Percentiles rank a stretch among this genome's conserved stretches.
These are phyloP conservation scores for Antarctomyces pellizariae DNA, from an alignment of 495 filamentous ascomycete genomes.

Conservation along the genomic window DNA sequence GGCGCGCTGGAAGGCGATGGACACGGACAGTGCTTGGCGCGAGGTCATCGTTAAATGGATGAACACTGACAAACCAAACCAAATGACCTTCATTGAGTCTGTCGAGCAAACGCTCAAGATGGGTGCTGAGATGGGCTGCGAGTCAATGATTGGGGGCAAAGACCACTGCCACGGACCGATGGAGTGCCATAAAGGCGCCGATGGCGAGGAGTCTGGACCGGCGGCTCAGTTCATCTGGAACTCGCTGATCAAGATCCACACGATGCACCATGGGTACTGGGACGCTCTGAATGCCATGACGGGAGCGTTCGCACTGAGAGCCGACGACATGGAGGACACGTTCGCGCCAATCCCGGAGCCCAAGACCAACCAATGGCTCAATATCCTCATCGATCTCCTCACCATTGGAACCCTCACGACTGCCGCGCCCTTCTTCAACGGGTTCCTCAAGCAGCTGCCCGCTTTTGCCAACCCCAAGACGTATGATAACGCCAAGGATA, in stretches of 20 bases:
- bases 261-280: constrained; percentile 6
- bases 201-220: constrained; percentile 7
- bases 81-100: no score
- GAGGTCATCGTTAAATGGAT: constrained; percentile 8
- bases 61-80: constrained; percentile 1
- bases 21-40: constrained; percentile 10
- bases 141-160: background rate
- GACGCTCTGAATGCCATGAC: constrained; percentile 1
- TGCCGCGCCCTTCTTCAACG: constrained; percentile 12
- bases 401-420: constrained; percentile 8
- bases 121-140: constrained; percentile 1
- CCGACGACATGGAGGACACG: constrained; percentile 11
- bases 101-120: constrained; percentile 1
- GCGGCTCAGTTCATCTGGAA: constrained; percentile 14
- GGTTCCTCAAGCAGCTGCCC: constrained; percentile 1
- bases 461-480: background rate
- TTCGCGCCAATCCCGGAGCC: constrained; percentile 14
- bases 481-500: constrained; percentile 6
- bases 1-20: constrained; percentile 10
- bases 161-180: constrained; percentile 1
- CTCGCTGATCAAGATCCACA: constrained; percentile 12
- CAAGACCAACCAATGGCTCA: constrained; percentile 8
- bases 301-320: constrained; percentile 2
- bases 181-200: constrained; percentile 1
- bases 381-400: constrained; percentile 11